Evolutionary conservation across 352 stramenopile species (phyloP).

Genomic region (Phytophthora sp.): DNA sequence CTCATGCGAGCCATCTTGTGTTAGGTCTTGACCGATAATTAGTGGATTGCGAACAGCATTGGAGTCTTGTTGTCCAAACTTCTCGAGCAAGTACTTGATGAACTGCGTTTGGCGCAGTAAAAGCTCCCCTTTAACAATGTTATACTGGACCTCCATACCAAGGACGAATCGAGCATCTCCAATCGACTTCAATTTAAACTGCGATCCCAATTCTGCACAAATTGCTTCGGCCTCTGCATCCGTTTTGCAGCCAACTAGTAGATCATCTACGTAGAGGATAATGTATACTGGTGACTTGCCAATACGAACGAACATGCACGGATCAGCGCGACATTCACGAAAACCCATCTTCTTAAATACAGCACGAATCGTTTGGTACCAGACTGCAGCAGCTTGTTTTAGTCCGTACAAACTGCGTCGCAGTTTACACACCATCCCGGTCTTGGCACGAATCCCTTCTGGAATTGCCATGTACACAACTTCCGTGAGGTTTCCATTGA

Average conservation of each 20-base stretch:
- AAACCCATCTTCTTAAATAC: slow-evolving; percentile 8
- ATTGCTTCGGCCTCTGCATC: neutral
- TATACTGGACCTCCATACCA: neutral
- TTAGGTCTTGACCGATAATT: neutral
- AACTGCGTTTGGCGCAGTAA: neutral
- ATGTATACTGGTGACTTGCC: slow-evolving; percentile 2
- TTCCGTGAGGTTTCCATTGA: slow-evolving; percentile 40
- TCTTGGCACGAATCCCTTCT: slow-evolving; percentile 5
- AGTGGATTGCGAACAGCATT: slow-evolving; percentile 5
- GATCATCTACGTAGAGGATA: slow-evolving; percentile 15
- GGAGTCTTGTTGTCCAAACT: neutral
- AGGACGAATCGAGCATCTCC: neutral
- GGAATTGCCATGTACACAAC: slow-evolving; percentile 32
- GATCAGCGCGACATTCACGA: neutral
- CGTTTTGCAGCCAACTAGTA: slow-evolving; percentile 4
- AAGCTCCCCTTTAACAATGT: neutral
- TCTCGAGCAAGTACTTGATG: neutral
- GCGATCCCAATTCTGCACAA: neutral
- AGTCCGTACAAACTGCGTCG: slow-evolving; percentile 39
- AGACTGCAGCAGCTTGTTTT: slow-evolving; percentile 37
- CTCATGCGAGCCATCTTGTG: neutral
- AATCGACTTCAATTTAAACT: slow-evolving; percentile 12
- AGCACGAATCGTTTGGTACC: slow-evolving; percentile 32
- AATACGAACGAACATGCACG: slow-evolving; percentile 10
- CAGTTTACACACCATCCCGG: slow-evolving; percentile 26